These are phyloP conservation scores for Daldinia caldariorum DNA, from an alignment of 495 filamentous ascomycete genomes.

Conservation along the genomic window DNA sequence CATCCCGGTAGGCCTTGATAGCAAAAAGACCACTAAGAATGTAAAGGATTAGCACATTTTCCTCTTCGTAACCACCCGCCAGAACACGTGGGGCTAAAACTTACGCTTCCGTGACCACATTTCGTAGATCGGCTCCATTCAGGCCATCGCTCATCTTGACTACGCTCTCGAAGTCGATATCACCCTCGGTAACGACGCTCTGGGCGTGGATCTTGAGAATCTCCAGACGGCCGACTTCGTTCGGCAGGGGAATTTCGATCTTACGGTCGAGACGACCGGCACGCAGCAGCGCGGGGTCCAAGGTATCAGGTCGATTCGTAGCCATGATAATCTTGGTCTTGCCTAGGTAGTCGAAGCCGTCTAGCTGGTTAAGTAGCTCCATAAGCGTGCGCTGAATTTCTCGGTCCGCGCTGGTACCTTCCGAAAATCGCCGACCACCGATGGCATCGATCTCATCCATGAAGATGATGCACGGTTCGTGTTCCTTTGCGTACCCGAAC, in stretches of 20 bases:
- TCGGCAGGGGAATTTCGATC: slow-evolving; percentile 99
- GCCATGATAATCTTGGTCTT: slow-evolving; percentile 99
- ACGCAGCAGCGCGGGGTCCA: slow-evolving; percentile 93
- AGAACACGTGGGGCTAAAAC: slow-evolving; percentile 49
- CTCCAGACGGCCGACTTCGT: slow-evolving; percentile 96
- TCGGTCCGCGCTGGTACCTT: slow-evolving; percentile 96
- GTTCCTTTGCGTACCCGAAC: slow-evolving; percentile 99
- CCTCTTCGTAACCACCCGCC: slow-evolving; percentile 3
- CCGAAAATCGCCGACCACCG: slow-evolving; percentile 95
- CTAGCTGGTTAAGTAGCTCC: slow-evolving; percentile 98
- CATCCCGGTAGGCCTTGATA: slow-evolving; percentile 95
- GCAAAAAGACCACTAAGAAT: slow-evolving; percentile 83
- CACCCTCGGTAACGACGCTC: slow-evolving; percentile 86
- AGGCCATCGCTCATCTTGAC: slow-evolving; percentile 99
- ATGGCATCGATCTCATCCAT: slow-evolving; percentile 99
- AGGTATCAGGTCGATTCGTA: slow-evolving; percentile 96
- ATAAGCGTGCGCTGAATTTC: slow-evolving; percentile 99
- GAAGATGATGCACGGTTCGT: slow-evolving; percentile 99
- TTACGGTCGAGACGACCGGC: slow-evolving; percentile 96
- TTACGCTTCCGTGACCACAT: slow-evolving; percentile 98
- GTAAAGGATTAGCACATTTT: slow-evolving; percentile 31
- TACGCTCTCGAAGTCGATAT: slow-evolving; percentile 98
- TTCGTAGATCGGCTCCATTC: slow-evolving; percentile 96
- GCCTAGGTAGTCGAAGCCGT: slow-evolving; percentile 98
- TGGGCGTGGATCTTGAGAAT: slow-evolving; percentile 98